These are phyloP conservation scores for Neoarthrinium moseri DNA, from an alignment of 2,329 filamentous ascomycete species.

Conservation along the genomic window DNA sequence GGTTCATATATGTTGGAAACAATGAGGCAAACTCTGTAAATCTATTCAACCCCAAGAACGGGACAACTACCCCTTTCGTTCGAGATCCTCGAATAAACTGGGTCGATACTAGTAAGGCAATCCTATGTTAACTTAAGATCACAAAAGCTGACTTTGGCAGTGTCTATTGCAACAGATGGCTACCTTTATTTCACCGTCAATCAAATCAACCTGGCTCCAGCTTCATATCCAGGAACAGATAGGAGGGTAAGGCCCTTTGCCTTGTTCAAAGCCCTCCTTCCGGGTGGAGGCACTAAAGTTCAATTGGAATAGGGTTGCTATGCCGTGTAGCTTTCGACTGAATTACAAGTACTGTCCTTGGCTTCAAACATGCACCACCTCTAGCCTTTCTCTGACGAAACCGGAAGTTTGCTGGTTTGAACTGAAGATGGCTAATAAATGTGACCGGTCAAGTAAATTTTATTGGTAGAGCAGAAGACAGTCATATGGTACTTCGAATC, in stretches of 20 bases:
- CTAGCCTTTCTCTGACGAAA: too few relatives aligned
- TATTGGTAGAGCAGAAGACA: too few relatives aligned
- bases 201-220: constrained; percentile 33
- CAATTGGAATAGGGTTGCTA: neutral
- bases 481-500: too few relatives aligned
- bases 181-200: constrained; percentile 54
- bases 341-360: neutral
- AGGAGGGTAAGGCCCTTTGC: constrained; percentile 20
- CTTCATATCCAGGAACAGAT: constrained; percentile 15
- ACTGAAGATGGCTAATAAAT: too few relatives aligned
- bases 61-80: constrained; percentile 39
- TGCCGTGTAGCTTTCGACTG: neutral
- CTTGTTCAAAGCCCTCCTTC: constrained; percentile 21
- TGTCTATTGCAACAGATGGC: constrained; percentile 40
- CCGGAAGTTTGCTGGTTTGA: too few relatives aligned
- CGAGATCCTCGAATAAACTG: constrained; percentile 40
- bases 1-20: constrained; percentile 46
- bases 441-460: too few relatives aligned
- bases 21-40: constrained; percentile 47
- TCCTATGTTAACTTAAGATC: neutral
- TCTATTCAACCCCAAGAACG: constrained; percentile 38
- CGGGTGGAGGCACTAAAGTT: constrained; percentile 21
- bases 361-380: too few relatives aligned
- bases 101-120: constrained; percentile 40
- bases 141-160: constrained; percentile 6